These are phyloP conservation scores for Biscutella laevigata DNA, from an alignment of 441 rosid species.

Conservation along the genomic window DNA sequence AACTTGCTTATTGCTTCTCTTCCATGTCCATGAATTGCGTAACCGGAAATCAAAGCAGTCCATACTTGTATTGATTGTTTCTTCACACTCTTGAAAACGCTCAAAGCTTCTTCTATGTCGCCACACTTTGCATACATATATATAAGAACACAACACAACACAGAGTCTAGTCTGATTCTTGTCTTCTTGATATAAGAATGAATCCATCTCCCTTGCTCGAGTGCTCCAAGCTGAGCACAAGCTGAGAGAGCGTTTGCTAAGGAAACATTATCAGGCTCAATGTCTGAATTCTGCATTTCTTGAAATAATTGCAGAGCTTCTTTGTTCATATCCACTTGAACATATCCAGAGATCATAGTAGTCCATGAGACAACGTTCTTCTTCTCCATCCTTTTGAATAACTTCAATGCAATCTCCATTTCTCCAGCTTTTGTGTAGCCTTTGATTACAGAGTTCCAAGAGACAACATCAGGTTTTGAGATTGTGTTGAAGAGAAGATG, in stretches of 20 bases:
- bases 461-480: slow-evolving; percentile 32
- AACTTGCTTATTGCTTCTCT: slow-evolving; percentile 39
- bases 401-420: slow-evolving; percentile 25
- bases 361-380: slow-evolving; percentile 48
- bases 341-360: slow-evolving; percentile 46
- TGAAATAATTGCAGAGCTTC: slow-evolving; percentile 47
- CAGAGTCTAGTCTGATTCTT: slow-evolving; percentile 25
- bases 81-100: slow-evolving; percentile 28
- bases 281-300: slow-evolving; percentile 45
- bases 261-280: slow-evolving; percentile 41
- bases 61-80: slow-evolving; percentile 35
- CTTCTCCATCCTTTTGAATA: slow-evolving; percentile 31
- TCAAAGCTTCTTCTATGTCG: slow-evolving; percentile 39
- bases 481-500: slow-evolving; percentile 34
- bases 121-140: slow-evolving; percentile 61
- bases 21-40: slow-evolving; percentile 45
- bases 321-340: slow-evolving; percentile 36
- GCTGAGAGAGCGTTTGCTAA: slow-evolving; percentile 44
- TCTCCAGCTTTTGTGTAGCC: slow-evolving; percentile 40
- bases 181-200: slow-evolving; percentile 30
- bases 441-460: slow-evolving; percentile 57
- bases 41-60: slow-evolving; percentile 55
- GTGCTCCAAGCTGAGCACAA: slow-evolving; percentile 51
- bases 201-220: slow-evolving; percentile 61
- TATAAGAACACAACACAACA: slow-evolving; percentile 39